These are phyloP conservation scores for Corymbia maculata DNA, from an alignment of 345 rosid genomes.

Conservation along the genomic window DNA sequence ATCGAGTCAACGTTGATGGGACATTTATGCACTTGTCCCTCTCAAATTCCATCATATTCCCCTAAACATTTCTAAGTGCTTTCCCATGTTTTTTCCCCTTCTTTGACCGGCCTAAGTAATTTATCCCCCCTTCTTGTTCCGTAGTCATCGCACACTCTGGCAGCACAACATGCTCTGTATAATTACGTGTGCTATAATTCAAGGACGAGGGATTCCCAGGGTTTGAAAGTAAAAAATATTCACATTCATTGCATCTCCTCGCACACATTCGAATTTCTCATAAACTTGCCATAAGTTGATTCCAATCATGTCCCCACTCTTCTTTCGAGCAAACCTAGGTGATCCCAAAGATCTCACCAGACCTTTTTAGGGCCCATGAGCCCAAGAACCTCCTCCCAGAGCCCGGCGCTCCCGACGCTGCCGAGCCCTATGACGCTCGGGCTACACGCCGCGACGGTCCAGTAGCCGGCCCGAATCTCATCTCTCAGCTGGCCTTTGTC, in stretches of 20 bases:
- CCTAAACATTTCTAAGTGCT: neutral
- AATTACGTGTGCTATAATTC: neutral
- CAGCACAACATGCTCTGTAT: neutral
- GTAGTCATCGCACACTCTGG: rapidly evolving
- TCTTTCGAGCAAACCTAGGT: neutral
- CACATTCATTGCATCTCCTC: neutral
- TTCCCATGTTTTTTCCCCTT: neutral
- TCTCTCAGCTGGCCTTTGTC: slow-evolving; percentile 63
- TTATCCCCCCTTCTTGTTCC: neutral
- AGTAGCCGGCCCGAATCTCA: slow-evolving; percentile 73
- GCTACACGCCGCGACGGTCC: slow-evolving; percentile 86
- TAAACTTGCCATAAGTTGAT: neutral
- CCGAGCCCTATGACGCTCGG: slow-evolving; percentile 54
- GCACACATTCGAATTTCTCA: neutral
- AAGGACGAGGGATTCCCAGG: neutral
- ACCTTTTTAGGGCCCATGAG: slow-evolving; percentile 61
- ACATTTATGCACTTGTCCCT: rapidly evolving
- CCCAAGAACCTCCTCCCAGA: slow-evolving; percentile 69
- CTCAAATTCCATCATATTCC: neutral
- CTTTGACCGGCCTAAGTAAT: neutral
- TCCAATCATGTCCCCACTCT: neutral
- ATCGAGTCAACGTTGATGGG: too few species aligned
- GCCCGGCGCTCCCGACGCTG: slow-evolving; percentile 28
- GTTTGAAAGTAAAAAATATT: neutral
- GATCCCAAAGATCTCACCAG: slow-evolving; percentile 7